These are phyloP conservation scores for Salix viminalis DNA, from an alignment of 345 rosid genomes.

Conservation along the genomic window DNA sequence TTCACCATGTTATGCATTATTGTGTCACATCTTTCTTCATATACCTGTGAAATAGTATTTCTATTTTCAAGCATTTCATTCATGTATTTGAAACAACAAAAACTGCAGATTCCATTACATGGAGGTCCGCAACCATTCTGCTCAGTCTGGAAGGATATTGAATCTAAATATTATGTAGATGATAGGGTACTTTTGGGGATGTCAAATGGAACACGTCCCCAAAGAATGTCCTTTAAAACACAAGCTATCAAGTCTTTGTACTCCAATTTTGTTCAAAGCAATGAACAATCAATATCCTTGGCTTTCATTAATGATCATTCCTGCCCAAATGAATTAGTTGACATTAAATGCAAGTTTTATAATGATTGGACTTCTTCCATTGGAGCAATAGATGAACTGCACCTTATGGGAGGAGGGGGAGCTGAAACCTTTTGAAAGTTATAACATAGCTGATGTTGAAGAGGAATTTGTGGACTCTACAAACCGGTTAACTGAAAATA, in stretches of 20 bases:
- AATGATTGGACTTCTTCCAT: slow-evolving; percentile 37
- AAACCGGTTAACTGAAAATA: slow-evolving; percentile 35
- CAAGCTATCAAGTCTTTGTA: slow-evolving; percentile 52
- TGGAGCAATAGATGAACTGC: slow-evolving; percentile 19
- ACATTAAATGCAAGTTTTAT: slow-evolving; percentile 31
- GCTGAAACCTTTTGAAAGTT: slow-evolving; percentile 44
- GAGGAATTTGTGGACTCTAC: slow-evolving; percentile 28
- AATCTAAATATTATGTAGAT: slow-evolving; percentile 37
- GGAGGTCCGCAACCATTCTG: slow-evolving; percentile 43
- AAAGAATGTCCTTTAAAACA: slow-evolving; percentile 28
- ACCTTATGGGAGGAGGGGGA: slow-evolving; percentile 24
- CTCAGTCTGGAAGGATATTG: slow-evolving; percentile 40
- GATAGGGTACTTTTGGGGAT: slow-evolving; percentile 37
- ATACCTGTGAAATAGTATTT: neutral
- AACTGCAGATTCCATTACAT: slow-evolving; percentile 48
- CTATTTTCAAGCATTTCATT: neutral
- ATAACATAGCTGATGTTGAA: slow-evolving; percentile 34
- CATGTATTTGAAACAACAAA: slow-evolving; percentile 10
- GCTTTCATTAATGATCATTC: slow-evolving; percentile 19
- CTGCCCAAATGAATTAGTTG: slow-evolving; percentile 29
- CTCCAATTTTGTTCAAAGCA: slow-evolving; percentile 33
- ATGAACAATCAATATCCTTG: slow-evolving; percentile 22
- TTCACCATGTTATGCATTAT: too few species aligned
- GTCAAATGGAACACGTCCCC: slow-evolving; percentile 34
- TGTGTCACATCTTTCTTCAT: neutral